A percentile compares a stretch with the other conserved stretches of the same genome.
Conservation (phyloP, 495 filamentous ascomycete genomes). For the Tuber borchii region DNA sequence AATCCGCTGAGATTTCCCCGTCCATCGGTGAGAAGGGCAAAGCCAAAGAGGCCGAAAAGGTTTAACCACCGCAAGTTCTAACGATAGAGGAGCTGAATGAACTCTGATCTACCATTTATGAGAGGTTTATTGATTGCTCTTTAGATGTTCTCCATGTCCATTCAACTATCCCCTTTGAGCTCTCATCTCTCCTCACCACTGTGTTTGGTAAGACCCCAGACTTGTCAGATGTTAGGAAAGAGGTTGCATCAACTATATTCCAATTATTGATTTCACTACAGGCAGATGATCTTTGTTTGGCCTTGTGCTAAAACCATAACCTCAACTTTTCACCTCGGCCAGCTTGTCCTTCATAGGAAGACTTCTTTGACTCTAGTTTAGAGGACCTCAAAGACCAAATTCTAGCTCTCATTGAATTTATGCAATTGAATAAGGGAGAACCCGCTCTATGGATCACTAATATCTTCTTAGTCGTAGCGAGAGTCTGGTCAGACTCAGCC, state of each 20-base stretch:
- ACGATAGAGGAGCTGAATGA: conserved; percentile 79
- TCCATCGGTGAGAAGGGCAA: conserved; percentile 34
- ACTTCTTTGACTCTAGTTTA: conserved; percentile 71
- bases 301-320: conserved; percentile 74
- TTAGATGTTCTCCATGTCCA: conserved; percentile 88
- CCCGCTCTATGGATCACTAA: conserved; percentile 86
- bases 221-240: conserved; percentile 58
- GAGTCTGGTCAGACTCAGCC: conserved; percentile 76
- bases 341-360: conserved; percentile 72
- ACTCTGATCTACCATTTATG: conserved; percentile 63
- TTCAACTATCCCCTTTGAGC: conserved; percentile 80
- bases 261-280: conserved; percentile 80
- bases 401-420: conserved; percentile 64
- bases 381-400: conserved; percentile 75
- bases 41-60: conserved; percentile 34
- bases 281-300: conserved; percentile 62
- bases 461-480: conserved; percentile 82
- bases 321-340: conserved; percentile 86
- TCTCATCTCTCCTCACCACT: conserved; percentile 75
- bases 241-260: conserved; percentile 75
- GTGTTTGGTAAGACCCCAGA: conserved; percentile 64
- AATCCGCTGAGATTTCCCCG: conserved; percentile 41
- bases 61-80: conserved; percentile 43
- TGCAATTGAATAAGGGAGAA: conserved; percentile 70
- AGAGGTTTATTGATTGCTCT: conserved; percentile 76